phyloP scores from a whole-genome alignment of 2,329 filamentous ascomycete species.

The Xylariaceae sp. region DNA sequence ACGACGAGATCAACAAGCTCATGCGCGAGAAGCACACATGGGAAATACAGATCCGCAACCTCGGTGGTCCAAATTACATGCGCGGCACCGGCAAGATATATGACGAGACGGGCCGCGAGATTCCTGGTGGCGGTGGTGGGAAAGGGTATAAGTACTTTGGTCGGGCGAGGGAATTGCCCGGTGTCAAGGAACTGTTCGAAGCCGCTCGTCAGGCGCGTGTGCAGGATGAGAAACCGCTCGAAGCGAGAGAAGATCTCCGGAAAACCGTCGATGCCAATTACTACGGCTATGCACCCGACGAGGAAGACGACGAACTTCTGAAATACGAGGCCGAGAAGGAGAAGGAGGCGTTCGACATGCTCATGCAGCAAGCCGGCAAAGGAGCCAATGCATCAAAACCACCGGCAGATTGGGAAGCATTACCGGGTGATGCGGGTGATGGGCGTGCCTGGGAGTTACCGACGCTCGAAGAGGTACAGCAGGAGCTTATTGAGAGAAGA shows the following conservation, averaged over 20 bases:
- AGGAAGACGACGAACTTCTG: constrained; percentile 79
- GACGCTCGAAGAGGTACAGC: constrained; percentile 85
- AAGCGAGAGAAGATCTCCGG: constrained; percentile 63
- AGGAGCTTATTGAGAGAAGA: constrained; percentile 83
- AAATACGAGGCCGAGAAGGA: constrained; percentile 81
- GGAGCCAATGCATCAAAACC: constrained; percentile 36
- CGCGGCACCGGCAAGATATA: constrained; percentile 65
- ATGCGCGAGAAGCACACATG: constrained; percentile 99
- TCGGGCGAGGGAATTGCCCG: constrained; percentile 79
- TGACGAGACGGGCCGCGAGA: constrained; percentile 67
- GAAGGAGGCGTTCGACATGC: constrained; percentile 66
- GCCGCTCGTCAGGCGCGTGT: constrained; percentile 56
- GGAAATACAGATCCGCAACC: constrained; percentile 91
- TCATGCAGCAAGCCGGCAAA: constrained; percentile 53
- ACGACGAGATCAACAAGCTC: constrained; percentile 98
- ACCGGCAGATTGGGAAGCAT: constrained; percentile 70
- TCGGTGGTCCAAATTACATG: constrained; percentile 98
- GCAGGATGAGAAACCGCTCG: constrained; percentile 56
- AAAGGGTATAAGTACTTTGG: constrained; percentile 96
- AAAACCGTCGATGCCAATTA: constrained; percentile 87
- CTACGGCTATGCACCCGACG: constrained; percentile 89
- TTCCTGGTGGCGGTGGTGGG: constrained; percentile 65
- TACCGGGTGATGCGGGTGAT: constrained; percentile 84
- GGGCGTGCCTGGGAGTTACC: constrained; percentile 78
- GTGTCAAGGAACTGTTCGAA: constrained; percentile 94